phyloP scores from a whole-genome alignment of 148 eudicot genomes.

The Suaeda aralocaspica region DNA sequence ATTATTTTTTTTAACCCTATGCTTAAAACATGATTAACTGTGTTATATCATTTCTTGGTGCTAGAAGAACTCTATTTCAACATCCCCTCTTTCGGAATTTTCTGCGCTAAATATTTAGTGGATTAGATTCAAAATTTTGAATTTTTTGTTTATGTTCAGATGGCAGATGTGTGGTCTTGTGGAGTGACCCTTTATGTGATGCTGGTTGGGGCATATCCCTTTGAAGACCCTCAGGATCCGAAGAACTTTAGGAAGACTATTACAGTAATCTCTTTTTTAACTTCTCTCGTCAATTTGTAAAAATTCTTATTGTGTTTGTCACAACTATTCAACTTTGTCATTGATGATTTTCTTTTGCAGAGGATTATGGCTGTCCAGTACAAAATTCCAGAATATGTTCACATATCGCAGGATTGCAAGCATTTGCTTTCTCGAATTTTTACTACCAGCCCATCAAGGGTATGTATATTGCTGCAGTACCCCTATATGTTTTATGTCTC shows the following conservation, averaged over 20 bases:
- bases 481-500: not conserved
- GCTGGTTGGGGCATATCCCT: constrained; percentile 87
- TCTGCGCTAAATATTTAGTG: not conserved
- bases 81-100: not conserved
- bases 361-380: constrained; percentile 67
- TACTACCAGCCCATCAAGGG: constrained; percentile 54
- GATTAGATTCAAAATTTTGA: not conserved
- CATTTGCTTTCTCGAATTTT: constrained; percentile 67
- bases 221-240: constrained; percentile 76
- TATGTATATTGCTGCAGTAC: constrained; percentile 23
- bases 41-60: not conserved
- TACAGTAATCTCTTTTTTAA: constrained; percentile 29
- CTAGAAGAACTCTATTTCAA: not conserved
- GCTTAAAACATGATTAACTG: too few species aligned
- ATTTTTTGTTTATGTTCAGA: constrained; percentile 31
- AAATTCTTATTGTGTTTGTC: not conserved
- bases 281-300: not conserved
- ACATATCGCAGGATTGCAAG: constrained; percentile 69
- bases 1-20: too few species aligned
- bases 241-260: constrained; percentile 79
- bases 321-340: not conserved
- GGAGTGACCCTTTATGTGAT: constrained; percentile 85
- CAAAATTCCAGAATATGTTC: constrained; percentile 82
- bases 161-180: constrained; percentile 93
- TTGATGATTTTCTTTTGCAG: constrained; percentile 34